These are phyloP conservation scores for Choricystis sp. DNA, from an alignment of 139 green algal species.

Conservation along the genomic window DNA sequence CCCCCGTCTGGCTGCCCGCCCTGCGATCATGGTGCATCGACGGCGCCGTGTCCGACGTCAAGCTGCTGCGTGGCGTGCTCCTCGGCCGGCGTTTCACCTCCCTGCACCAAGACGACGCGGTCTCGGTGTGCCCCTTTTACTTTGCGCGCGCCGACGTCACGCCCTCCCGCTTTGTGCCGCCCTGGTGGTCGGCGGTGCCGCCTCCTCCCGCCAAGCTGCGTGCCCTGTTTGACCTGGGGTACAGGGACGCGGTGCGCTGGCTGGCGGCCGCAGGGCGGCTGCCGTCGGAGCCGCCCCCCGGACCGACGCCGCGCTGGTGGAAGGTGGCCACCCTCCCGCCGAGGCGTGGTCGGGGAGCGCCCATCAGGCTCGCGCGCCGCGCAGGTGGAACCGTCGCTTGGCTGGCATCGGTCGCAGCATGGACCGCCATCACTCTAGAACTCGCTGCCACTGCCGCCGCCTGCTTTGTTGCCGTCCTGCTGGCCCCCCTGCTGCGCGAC, in stretches of 20 bases:
- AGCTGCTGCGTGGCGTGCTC: conserved; percentile 6
- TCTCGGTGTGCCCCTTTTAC: conserved; percentile 22
- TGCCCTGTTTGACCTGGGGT: conserved; percentile 14
- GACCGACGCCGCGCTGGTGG: no score
- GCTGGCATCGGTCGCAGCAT: no score
- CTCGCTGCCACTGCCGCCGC: no score
- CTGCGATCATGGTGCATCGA: conserved; percentile 11
- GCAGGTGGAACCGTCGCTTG: no score
- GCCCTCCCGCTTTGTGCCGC: conserved; percentile 12
- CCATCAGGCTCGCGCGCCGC: no score
- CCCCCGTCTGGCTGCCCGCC: conserved; percentile 6
- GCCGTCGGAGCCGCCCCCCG: no score
- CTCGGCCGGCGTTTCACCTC: conserved; percentile 7
- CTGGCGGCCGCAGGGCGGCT: neutral
- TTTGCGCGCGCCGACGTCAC: conserved; percentile 15
- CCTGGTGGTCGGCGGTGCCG: conserved; percentile 16
- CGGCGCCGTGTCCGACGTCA: conserved; percentile 9
- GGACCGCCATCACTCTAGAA: no score
- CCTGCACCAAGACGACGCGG: conserved; percentile 7
- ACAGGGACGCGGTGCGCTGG: conserved; percentile 10
- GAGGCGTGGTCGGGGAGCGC: no score
- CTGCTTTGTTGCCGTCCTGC: neutral
- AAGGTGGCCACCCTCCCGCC: no score
- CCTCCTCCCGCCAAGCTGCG: conserved; percentile 14
- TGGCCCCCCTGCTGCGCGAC: neutral